These are phyloP conservation scores for Podila clonocystis DNA, from an alignment of 192 early-diverging fungal genomes.

Conservation along the genomic window DNA sequence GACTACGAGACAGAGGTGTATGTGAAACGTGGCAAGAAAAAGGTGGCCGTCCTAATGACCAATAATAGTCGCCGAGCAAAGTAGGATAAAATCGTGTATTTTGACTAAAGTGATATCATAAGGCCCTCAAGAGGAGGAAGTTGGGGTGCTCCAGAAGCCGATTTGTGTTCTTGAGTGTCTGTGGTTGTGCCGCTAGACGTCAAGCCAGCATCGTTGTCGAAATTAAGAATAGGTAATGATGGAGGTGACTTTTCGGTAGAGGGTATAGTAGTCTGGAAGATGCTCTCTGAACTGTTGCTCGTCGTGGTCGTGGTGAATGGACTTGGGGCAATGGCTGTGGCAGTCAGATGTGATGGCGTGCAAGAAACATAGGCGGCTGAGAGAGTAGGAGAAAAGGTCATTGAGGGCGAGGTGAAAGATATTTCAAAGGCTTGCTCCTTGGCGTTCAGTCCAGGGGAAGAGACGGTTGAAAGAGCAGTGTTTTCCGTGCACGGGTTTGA, in stretches of 20 bases:
- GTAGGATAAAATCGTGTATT: too few species aligned
- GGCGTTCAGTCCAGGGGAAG: constrained; percentile 30
- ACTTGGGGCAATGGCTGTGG: not conserved
- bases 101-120: constrained; percentile 32
- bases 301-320: not conserved
- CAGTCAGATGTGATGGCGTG: constrained; percentile 4
- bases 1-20: constrained; percentile 53
- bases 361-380: not conserved
- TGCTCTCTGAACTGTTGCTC: not conserved
- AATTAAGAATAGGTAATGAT: constrained; percentile 20
- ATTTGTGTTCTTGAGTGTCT: constrained; percentile 7
- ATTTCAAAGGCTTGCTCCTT: constrained; percentile 32
- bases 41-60: constrained; percentile 48
- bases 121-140: constrained; percentile 36
- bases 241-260: constrained; percentile 7
- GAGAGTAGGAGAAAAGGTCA: constrained; percentile 8
- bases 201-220: constrained; percentile 23
- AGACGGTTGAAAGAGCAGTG: constrained; percentile 24
- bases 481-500: constrained; percentile 31
- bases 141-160: constrained; percentile 23
- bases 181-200: not conserved
- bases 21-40: constrained; percentile 58
- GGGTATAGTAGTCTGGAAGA: not conserved
- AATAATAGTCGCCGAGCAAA: constrained; percentile 42
- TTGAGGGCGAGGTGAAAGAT: constrained; percentile 34